phyloP scores from a whole-genome alignment of 1,284 basidiomycete genomes.

The Gymnopus androsaceus region DNA sequence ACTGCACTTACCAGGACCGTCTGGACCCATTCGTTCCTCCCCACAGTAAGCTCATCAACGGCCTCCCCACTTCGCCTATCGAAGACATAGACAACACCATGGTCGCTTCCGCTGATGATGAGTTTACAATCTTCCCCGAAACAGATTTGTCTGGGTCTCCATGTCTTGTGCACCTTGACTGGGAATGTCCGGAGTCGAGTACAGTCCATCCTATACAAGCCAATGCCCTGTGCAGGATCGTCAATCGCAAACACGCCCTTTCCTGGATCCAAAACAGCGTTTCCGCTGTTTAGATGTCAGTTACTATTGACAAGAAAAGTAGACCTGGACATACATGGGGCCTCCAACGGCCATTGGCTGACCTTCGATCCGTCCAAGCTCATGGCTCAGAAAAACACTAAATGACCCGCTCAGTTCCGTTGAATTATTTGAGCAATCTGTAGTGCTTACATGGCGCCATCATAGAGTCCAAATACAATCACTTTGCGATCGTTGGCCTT shows the following conservation, averaged over 20 bases:
- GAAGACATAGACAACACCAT: slow-evolving; percentile 27
- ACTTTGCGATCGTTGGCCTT: neutral
- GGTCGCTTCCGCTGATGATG: slow-evolving; percentile 27
- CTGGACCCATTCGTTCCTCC: slow-evolving; percentile 1
- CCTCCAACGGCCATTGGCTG: too few species aligned
- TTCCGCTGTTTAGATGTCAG: neutral
- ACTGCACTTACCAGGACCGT: neutral
- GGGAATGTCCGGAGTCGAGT: neutral
- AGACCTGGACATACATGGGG: too few species aligned
- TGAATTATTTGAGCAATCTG: too few species aligned
- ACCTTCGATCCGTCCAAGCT: too few species aligned
- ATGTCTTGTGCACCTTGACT: neutral
- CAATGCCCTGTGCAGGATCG: neutral
- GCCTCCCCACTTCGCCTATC: slow-evolving; percentile 22
- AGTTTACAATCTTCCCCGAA: slow-evolving; percentile 20
- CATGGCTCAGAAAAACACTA: too few species aligned
- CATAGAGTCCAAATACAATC: neutral
- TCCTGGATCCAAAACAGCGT: neutral
- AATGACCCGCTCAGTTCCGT: too few species aligned
- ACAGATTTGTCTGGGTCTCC: slow-evolving; percentile 17
- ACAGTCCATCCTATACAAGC: neutral
- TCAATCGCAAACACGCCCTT: neutral
- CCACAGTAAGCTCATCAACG: slow-evolving; percentile 19
- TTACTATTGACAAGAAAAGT: neutral
- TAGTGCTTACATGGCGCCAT: neutral